Evolutionary conservation across 352 stramenopile genomes (phyloP).

Genomic region (Saprolegnia parasitica): DNA sequence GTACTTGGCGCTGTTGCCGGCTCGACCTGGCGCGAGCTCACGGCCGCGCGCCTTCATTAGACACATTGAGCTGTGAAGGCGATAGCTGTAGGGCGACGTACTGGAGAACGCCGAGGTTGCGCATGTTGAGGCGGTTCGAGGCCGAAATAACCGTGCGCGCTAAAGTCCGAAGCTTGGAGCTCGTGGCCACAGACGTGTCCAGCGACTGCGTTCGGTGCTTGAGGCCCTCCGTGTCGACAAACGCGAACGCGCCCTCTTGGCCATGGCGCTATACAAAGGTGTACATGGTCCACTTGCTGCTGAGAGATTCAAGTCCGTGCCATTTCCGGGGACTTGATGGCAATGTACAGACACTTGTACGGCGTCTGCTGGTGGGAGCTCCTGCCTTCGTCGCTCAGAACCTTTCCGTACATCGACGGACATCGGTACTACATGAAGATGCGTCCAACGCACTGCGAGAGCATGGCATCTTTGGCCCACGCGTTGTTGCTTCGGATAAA

Average conservation of each 20-base stretch:
- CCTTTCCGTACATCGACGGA: background rate
- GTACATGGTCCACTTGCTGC: no score
- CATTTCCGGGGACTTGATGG: conserved; percentile 23
- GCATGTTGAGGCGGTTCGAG: conserved; percentile 15
- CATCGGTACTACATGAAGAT: conserved; percentile 56
- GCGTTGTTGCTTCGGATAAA: conserved; percentile 60
- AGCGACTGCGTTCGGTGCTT: conserved; percentile 47
- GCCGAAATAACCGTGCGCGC: conserved; percentile 23
- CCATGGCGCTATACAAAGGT: conserved; percentile 43
- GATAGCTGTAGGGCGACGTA: background rate
- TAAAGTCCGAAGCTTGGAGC: conserved; percentile 10
- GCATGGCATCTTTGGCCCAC: conserved; percentile 62
- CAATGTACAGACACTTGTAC: conserved; percentile 26
- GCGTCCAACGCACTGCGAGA: conserved; percentile 69
- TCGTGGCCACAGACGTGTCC: conserved; percentile 46
- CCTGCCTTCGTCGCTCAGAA: background rate
- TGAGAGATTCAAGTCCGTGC: background rate
- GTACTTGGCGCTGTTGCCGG: background rate
- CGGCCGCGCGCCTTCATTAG: no score
- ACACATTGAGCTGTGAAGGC: background rate
- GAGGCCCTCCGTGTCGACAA: conserved; percentile 51
- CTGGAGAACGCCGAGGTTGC: background rate
- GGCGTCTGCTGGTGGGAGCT: conserved; percentile 20
- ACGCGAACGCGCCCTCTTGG: conserved; percentile 47
- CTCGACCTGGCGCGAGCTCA: background rate